These are phyloP conservation scores for Beauveria sp. DNA, from an alignment of 2,329 filamentous ascomycete genomes.

Conservation along the genomic window DNA sequence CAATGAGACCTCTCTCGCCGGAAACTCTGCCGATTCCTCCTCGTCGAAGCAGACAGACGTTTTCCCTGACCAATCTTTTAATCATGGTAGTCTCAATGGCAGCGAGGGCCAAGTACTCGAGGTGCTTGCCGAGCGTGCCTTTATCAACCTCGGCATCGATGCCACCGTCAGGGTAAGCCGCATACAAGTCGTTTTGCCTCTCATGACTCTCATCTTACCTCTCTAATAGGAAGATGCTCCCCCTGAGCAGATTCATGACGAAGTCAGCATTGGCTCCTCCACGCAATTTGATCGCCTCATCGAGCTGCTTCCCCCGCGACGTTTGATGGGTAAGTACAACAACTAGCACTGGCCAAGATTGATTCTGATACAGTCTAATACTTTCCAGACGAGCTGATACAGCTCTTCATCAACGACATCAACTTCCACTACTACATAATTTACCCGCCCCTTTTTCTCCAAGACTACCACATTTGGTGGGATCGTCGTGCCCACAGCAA, in stretches of 20 bases:
- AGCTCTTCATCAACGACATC: slow-evolving; percentile 22
- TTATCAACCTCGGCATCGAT: slow-evolving; percentile 17
- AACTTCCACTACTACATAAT: slow-evolving; percentile 28
- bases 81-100: slow-evolving; percentile 1
- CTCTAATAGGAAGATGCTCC: background rate
- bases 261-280: slow-evolving; percentile 15
- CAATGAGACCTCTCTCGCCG: slow-evolving; percentile 12
- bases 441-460: slow-evolving; percentile 21
- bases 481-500: slow-evolving; percentile 14
- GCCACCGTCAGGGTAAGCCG: background rate
- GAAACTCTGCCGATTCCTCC: slow-evolving; percentile 6
- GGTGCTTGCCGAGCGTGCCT: slow-evolving; percentile 16
- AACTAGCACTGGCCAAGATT: background rate
- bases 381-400: slow-evolving; percentile 20
- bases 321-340: slow-evolving; percentile 18
- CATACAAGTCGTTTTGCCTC: background rate
- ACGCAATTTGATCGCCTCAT: slow-evolving; percentile 19
- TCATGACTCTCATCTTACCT: background rate
- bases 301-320: slow-evolving; percentile 18
- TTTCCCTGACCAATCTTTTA: background rate
- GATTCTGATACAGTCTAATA: background rate
- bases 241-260: slow-evolving; percentile 15
- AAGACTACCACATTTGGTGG: slow-evolving; percentile 26
- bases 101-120: slow-evolving; percentile 13
- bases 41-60: background rate